A percentile compares a stretch with the other conserved stretches of the same genome.
These are phyloP conservation scores for Tieghemostelium lacteum DNA, from an alignment of 78 protist species.

Conservation along the genomic window DNA sequence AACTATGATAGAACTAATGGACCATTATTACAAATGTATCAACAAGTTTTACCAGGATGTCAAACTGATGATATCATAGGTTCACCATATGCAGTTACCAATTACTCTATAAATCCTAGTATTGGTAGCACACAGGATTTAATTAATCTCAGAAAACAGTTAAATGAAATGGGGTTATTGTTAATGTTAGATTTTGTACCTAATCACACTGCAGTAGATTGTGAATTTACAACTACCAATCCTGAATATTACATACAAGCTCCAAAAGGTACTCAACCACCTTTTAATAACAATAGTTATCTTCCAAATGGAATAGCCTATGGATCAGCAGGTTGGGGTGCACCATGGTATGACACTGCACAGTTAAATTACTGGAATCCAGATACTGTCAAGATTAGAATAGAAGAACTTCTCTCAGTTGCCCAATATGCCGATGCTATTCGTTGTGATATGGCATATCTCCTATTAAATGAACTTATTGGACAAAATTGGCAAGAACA, in stretches of 20 bases:
- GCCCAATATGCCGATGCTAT: slow-evolving; percentile 89
- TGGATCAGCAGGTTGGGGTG: slow-evolving; percentile 85
- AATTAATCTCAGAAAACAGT: slow-evolving; percentile 1
- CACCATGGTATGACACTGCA: slow-evolving; percentile 83
- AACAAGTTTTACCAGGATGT: slow-evolving; percentile 77
- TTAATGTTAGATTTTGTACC: slow-evolving; percentile 94
- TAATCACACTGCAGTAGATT: slow-evolving; percentile 92
- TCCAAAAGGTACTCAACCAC: slow-evolving; percentile 60
- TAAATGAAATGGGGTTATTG: slow-evolving; percentile 79
- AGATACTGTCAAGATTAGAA: slow-evolving; percentile 3
- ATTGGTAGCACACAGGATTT: slow-evolving; percentile 82
- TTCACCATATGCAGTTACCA: slow-evolving; percentile 90
- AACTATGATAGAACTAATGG: slow-evolving; percentile 85
- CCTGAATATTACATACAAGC: slow-evolving; percentile 79
- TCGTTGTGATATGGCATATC: slow-evolving; percentile 94
- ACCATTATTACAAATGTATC: slow-evolving; percentile 71
- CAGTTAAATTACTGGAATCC: slow-evolving; percentile 93
- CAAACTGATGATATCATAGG: slow-evolving; percentile 90
- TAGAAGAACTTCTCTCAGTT: slow-evolving; percentile 50
- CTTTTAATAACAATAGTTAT: slow-evolving; percentile 81
- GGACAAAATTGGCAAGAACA: slow-evolving; percentile 84
- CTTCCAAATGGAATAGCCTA: slow-evolving; percentile 89
- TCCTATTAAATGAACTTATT: slow-evolving; percentile 83
- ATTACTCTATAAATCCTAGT: slow-evolving; percentile 82
- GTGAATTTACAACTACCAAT: slow-evolving; percentile 30